Conservation (phyloP, 2,329 filamentous ascomycete species). For the Helicocarpus griseus region DNA sequence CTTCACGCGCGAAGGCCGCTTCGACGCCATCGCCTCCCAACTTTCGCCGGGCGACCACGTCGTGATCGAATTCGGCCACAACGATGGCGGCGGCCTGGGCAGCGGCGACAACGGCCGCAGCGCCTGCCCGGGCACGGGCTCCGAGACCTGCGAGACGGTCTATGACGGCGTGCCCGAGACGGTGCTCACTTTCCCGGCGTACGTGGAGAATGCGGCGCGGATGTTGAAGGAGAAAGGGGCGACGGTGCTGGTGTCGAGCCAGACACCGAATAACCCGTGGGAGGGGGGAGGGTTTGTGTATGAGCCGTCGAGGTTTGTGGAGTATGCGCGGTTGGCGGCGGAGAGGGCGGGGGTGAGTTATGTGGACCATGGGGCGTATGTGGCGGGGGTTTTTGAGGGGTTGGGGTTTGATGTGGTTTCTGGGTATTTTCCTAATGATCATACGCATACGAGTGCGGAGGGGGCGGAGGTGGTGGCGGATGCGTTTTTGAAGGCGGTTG, state of each 20-base stretch:
- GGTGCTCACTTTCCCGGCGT: constrained; percentile 52
- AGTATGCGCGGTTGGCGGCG: constrained; percentile 43
- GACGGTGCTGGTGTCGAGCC: constrained; percentile 48
- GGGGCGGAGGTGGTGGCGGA: constrained; percentile 49
- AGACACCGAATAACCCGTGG: constrained; percentile 56
- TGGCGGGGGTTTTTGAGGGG: constrained; percentile 43
- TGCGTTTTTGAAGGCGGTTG: constrained; percentile 50
- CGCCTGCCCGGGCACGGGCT: constrained; percentile 47
- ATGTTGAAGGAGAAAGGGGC: constrained; percentile 48
- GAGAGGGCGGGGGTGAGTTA: constrained; percentile 40
- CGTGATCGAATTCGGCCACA: constrained; percentile 64
- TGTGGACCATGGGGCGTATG: constrained; percentile 53
- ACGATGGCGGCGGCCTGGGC: constrained; percentile 56
- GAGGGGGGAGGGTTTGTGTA: constrained; percentile 46
- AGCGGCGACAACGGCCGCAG: constrained; percentile 52
- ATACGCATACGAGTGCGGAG: constrained; percentile 51
- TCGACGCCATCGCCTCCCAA: constrained; percentile 45
- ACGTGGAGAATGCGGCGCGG: constrained; percentile 49
- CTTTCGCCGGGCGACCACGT: constrained; percentile 54
- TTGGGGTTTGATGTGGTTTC: constrained; percentile 44
- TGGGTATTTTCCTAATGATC: constrained; percentile 48
- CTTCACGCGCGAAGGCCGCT: constrained; percentile 57
- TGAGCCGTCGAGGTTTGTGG: constrained; percentile 44
- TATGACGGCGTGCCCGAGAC: constrained; percentile 45
- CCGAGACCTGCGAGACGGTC: constrained; percentile 44